phyloP scores from a whole-genome alignment of 257 asterid genomes.

The Prunella vulgaris region DNA sequence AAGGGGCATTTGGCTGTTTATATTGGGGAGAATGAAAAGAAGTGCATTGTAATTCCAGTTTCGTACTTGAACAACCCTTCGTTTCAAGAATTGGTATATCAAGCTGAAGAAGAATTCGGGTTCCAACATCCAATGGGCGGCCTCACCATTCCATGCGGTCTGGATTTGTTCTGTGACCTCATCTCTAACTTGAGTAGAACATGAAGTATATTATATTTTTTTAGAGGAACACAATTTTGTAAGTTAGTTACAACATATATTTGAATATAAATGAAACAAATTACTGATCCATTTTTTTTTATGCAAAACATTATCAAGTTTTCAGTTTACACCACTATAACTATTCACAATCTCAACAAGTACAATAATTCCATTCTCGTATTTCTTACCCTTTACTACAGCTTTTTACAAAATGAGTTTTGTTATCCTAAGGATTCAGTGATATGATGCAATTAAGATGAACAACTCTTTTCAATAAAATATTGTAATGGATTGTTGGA shows the following conservation, averaged over 20 bases:
- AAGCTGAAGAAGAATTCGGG: slow-evolving; percentile 33
- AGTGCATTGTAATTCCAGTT: slow-evolving; percentile 10
- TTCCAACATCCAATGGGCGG: slow-evolving; percentile 40
- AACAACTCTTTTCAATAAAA: neutral
- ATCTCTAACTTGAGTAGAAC: neutral
- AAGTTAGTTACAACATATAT: neutral
- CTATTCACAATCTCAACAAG: neutral
- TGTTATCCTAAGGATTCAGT: neutral
- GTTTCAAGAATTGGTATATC: slow-evolving; percentile 30
- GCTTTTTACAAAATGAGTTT: neutral
- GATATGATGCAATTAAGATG: neutral
- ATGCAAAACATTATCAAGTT: neutral
- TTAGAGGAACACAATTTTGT: neutral
- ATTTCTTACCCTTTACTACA: neutral
- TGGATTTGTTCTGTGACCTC: slow-evolving; percentile 20
- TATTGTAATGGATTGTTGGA: neutral
- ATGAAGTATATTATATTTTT: too few species aligned
- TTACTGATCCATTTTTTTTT: neutral
- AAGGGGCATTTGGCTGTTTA: slow-evolving; percentile 16
- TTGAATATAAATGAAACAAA: neutral
- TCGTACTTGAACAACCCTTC: slow-evolving; percentile 31
- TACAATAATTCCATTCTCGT: neutral
- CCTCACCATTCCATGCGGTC: slow-evolving; percentile 31
- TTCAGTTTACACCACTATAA: neutral
- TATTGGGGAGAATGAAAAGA: slow-evolving; percentile 8